These are phyloP conservation scores for Colletotrichum agaves DNA, from an alignment of 2,329 filamentous ascomycete genomes.

Conservation along the genomic window DNA sequence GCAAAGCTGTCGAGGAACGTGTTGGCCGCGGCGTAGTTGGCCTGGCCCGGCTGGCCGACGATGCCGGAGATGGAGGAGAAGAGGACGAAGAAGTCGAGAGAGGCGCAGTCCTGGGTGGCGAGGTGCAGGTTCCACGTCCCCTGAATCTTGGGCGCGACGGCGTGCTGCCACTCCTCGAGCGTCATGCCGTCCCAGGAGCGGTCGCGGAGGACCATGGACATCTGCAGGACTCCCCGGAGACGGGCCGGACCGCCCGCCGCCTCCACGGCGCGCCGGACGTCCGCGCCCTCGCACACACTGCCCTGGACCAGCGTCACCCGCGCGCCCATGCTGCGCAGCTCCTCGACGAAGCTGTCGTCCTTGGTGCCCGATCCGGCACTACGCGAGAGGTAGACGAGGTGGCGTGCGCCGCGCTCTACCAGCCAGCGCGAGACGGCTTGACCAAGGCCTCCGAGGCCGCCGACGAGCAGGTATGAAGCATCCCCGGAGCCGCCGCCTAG, in stretches of 20 bases:
- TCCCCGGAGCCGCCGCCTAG: not conserved
- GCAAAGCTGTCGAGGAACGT: conserved; percentile 52
- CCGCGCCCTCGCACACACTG: conserved; percentile 41
- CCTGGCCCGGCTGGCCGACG: conserved; percentile 48
- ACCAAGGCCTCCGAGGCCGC: no score
- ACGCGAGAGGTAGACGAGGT: no score
- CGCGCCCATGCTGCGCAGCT: conserved; percentile 40
- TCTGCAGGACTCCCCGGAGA: conserved; percentile 46
- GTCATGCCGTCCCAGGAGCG: conserved; percentile 40
- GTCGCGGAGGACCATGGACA: conserved; percentile 50
- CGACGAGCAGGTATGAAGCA: conserved; percentile 41
- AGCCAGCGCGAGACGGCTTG: no score
- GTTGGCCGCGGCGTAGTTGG: conserved; percentile 53
- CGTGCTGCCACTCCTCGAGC: not conserved
- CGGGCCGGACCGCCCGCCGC: conserved; percentile 43
- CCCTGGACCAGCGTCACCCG: no score
- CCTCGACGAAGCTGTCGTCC: conserved; percentile 3
- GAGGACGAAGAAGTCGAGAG: conserved; percentile 15
- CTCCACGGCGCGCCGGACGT: conserved; percentile 43
- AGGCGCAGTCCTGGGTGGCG: not conserved
- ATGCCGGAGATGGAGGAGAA: conserved; percentile 44
- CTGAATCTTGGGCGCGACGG: conserved; percentile 38
- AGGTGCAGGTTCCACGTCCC: not conserved
- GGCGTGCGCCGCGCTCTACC: no score
- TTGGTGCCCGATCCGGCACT: conserved; percentile 12